Evolutionary conservation across 208 protist species (phyloP).

Genomic region (Naegleria lovaniensis): DNA sequence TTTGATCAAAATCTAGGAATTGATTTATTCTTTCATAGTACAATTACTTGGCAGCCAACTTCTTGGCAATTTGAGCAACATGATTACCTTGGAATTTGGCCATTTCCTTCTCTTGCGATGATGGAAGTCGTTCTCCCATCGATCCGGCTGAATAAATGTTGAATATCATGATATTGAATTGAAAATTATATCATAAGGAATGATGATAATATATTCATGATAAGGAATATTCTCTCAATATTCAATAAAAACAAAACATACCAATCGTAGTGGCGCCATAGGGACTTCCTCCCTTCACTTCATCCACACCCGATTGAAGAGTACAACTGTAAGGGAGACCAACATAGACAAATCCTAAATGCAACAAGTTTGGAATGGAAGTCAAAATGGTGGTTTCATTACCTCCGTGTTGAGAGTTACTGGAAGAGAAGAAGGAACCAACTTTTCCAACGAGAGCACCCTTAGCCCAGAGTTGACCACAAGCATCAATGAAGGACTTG

Average conservation of each 20-base stretch:
- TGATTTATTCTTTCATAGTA: too few relatives aligned
- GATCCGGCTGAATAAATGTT: conserved; percentile 28
- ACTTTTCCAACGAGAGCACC: conserved; percentile 47
- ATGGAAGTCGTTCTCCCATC: conserved; percentile 43
- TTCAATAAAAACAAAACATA: neutral
- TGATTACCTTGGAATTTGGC: conserved; percentile 36
- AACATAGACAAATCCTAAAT: conserved; percentile 47
- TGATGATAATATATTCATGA: too few relatives aligned
- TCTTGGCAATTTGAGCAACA: conserved; percentile 36
- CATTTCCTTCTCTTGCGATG: conserved; percentile 32
- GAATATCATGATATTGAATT: too few relatives aligned
- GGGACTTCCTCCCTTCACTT: conserved; percentile 44
- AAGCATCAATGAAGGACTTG: conserved; percentile 45
- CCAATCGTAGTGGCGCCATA: conserved; percentile 47
- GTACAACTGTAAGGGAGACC: conserved; percentile 42
- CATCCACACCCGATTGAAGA: conserved; percentile 30
- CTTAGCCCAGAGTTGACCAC: conserved; percentile 40
- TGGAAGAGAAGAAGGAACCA: conserved; percentile 41
- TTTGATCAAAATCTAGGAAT: too few relatives aligned
- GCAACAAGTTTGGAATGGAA: conserved; percentile 19
- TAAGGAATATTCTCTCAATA: too few relatives aligned
- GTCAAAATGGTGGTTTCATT: neutral
- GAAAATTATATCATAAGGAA: too few relatives aligned
- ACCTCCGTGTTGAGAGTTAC: conserved; percentile 43
- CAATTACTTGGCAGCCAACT: conserved; percentile 17